Evolutionary conservation across 768 basidiomycete species (phyloP), one percentile per base, ranked within the genome.

Genomic region (Hortiboletus campestris): DNA sequence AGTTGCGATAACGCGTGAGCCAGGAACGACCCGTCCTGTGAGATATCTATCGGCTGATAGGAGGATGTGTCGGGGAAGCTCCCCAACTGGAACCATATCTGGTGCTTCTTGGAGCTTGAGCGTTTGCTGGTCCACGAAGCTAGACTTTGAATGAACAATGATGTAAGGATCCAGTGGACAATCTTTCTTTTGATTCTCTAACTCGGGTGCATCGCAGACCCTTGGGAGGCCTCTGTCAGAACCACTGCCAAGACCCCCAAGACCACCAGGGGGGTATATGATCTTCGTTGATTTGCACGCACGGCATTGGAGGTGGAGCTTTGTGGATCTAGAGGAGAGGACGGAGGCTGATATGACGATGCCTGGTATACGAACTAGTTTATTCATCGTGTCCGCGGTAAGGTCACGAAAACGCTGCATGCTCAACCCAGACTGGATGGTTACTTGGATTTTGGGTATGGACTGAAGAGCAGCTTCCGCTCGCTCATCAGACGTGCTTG

Each of bases 1-100:
- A 0, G 97, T 98, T 0, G 91, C 92, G 56, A 98, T 84, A 22
- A 98, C 85, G 52, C 97, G 79, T n/a, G 94, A 93, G 2, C 97
- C 97, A 6, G 97, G 97, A 11, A 98, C 91, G 11, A 98, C 95
- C 67, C 87, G 87, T 0, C 92, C 94, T 0, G 95, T 93, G 51
- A 98, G 78, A 66, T 94, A 87, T 70, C 96, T 79, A 70, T 99
- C 97, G 6, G 85, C 85, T 29, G 91, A 95, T 25, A 99, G 77
- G 48, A 96, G 80, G 81, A 99, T 94, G 68, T 98, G 97, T 46
- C 95, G 76, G 10, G 97, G 97, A 40, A 99, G 78, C 68, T 99
- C 97, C 80, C 97, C 97, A 25, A 98, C 95, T 0, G 97, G 97
- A 2, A 99, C 97, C 93, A 98, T 97, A 71, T 99, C 97, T 0